Evolutionary conservation across 129 eudicot species (phyloP).

Genomic region (Ambrosia trifida): DNA sequence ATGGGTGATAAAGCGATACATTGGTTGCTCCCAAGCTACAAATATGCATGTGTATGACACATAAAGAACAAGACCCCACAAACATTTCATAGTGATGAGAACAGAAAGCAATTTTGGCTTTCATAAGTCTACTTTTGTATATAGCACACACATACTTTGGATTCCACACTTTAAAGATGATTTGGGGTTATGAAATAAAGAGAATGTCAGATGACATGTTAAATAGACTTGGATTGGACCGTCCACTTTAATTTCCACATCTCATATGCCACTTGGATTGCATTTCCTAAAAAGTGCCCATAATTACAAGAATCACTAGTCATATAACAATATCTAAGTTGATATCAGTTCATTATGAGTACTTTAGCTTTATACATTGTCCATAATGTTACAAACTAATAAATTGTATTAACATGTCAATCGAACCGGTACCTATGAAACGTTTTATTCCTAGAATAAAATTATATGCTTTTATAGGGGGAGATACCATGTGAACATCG

Average conservation of each 20-base stretch:
- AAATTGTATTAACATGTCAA: background rate
- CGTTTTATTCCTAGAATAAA: too few species aligned
- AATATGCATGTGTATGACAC: background rate
- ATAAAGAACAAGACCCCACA: constrained; percentile 22
- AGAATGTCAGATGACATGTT: constrained; percentile 40
- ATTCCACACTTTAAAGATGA: constrained; percentile 43
- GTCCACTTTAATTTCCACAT: constrained; percentile 25
- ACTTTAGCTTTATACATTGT: background rate
- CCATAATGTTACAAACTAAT: background rate
- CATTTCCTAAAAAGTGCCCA: constrained; percentile 21
- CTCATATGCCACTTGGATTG: constrained; percentile 33
- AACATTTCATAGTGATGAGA: constrained; percentile 39
- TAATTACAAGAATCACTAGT: constrained; percentile 2
- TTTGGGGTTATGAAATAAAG: constrained; percentile 31
- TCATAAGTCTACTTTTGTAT: constrained; percentile 29
- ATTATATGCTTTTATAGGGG: too few species aligned
- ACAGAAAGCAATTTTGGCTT: constrained; percentile 48
- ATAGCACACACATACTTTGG: constrained; percentile 40
- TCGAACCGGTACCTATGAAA: background rate
- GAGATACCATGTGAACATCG: too few species aligned
- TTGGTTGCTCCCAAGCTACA: constrained; percentile 35
- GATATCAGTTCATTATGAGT: background rate
- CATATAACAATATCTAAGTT: background rate
- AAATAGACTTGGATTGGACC: constrained; percentile 29
- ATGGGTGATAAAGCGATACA: constrained; percentile 28